phyloP scores from a whole-genome alignment of 2,329 filamentous ascomycete species.

The Dactylonectria estremocensis region DNA sequence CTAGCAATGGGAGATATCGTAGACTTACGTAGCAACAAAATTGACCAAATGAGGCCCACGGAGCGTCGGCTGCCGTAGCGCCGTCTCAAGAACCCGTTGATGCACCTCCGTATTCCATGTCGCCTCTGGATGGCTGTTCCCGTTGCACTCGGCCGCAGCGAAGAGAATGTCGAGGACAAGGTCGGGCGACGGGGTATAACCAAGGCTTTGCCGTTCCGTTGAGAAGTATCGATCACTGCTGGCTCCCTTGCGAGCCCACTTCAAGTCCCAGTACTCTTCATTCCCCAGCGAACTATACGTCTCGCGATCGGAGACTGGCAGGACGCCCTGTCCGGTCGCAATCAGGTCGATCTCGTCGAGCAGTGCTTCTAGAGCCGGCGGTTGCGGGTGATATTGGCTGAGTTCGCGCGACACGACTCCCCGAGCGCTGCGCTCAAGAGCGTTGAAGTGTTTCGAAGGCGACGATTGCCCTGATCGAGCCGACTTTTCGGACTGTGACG shows the following conservation, averaged over 20 bases:
- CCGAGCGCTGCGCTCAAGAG: no score
- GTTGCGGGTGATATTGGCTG: no score
- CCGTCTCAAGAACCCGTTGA: not conserved
- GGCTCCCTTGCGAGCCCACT: not conserved
- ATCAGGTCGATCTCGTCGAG: no score
- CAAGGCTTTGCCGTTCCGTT: not conserved
- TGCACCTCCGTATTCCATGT: constrained; percentile 12
- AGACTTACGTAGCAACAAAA: not conserved
- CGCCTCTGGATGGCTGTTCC: not conserved
- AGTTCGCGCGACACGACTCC: no score
- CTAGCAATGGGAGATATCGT: no score
- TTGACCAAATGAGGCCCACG: not conserved
- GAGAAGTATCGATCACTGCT: constrained; percentile 1
- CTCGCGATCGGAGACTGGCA: no score
- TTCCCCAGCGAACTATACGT: no score
- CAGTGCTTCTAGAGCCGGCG: no score
- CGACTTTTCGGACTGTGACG: no score
- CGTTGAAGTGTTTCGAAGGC: no score
- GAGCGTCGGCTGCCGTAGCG: not conserved
- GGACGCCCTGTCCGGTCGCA: no score
- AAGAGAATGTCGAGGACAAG: not conserved
- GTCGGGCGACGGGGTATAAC: not conserved
- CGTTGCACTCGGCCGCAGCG: constrained; percentile 11
- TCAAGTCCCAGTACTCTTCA: not conserved
- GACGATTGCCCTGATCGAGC: no score